Conservation (phyloP, 768 basidiomycete genomes). For the Mycena vitilis region DNA sequence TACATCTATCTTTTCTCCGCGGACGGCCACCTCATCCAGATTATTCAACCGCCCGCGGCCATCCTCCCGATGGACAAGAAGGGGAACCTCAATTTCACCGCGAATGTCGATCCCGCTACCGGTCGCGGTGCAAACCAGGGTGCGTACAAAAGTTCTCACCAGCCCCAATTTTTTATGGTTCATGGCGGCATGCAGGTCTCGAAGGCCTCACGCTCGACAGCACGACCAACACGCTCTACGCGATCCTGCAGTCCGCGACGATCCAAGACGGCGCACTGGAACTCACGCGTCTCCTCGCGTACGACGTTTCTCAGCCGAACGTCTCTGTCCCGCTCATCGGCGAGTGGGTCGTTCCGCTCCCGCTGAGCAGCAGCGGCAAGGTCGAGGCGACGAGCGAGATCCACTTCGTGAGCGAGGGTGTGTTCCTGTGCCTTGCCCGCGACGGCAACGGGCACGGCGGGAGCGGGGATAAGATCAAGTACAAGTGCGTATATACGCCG, state of each 20-base stretch:
- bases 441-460: constrained; percentile 73
- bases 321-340: constrained; percentile 55
- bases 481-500: constrained; percentile 55
- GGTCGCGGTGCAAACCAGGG: constrained; percentile 70
- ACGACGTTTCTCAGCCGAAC: constrained; percentile 55
- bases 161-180: no score
- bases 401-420: constrained; percentile 60
- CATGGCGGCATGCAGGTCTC: constrained; percentile 53
- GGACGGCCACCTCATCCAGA: constrained; percentile 61
- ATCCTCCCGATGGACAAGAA: constrained; percentile 58
- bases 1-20: constrained; percentile 68
- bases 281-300: constrained; percentile 68
- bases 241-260: constrained; percentile 70
- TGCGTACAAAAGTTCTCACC: constrained; percentile 28
- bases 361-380: constrained; percentile 62
- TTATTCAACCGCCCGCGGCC: constrained; percentile 69
- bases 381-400: constrained; percentile 67
- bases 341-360: constrained; percentile 72
- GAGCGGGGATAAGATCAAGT: constrained; percentile 58
- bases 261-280: constrained; percentile 73
- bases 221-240: constrained; percentile 63
- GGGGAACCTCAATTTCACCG: constrained; percentile 66
- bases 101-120: constrained; percentile 57
- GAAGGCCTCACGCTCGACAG: constrained; percentile 68
- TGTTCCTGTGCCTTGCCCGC: constrained; percentile 71